These are phyloP conservation scores for Ustilago curta DNA, from an alignment of 1,284 basidiomycete species.

Conservation along the genomic window DNA sequence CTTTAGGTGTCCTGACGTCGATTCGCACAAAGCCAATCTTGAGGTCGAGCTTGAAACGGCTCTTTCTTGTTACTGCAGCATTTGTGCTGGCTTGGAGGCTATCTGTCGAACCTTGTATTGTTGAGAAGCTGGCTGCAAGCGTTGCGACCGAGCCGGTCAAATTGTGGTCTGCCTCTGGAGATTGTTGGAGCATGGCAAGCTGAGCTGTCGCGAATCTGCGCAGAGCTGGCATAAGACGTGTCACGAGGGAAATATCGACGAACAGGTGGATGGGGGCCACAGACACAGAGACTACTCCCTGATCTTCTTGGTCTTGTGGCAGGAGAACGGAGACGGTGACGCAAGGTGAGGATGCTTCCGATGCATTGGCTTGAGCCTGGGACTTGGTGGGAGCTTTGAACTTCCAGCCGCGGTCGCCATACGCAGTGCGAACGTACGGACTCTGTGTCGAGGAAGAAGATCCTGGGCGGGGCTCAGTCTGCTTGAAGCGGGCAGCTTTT, in stretches of 20 bases:
- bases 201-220: slow-evolving; percentile 32
- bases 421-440: slow-evolving; percentile 41
- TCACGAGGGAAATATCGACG: slow-evolving; percentile 48
- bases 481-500: slow-evolving; percentile 29
- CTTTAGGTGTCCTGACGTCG: slow-evolving; percentile 45
- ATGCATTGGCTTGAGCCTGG: neutral
- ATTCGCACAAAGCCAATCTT: slow-evolving; percentile 33
- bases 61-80: neutral
- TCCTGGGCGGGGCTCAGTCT: slow-evolving; percentile 11
- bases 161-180: neutral
- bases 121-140: slow-evolving; percentile 35
- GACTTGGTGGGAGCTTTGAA: slow-evolving; percentile 21
- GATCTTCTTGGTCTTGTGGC: neutral
- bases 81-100: slow-evolving; percentile 9
- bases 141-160: slow-evolving; percentile 39
- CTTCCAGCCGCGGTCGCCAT: slow-evolving; percentile 57
- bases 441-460: slow-evolving; percentile 7
- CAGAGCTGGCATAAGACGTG: slow-evolving; percentile 45
- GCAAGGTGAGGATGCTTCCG: slow-evolving; percentile 3
- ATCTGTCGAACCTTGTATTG: slow-evolving; percentile 29
- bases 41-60: slow-evolving; percentile 22
- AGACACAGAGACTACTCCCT: slow-evolving; percentile 8
- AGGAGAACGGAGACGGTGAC: slow-evolving; percentile 3
- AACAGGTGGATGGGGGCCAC: slow-evolving; percentile 54
- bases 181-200: slow-evolving; percentile 15